phyloP scores from a whole-genome alignment of 1,284 basidiomycete genomes.

The Ustilago hordei region DNA sequence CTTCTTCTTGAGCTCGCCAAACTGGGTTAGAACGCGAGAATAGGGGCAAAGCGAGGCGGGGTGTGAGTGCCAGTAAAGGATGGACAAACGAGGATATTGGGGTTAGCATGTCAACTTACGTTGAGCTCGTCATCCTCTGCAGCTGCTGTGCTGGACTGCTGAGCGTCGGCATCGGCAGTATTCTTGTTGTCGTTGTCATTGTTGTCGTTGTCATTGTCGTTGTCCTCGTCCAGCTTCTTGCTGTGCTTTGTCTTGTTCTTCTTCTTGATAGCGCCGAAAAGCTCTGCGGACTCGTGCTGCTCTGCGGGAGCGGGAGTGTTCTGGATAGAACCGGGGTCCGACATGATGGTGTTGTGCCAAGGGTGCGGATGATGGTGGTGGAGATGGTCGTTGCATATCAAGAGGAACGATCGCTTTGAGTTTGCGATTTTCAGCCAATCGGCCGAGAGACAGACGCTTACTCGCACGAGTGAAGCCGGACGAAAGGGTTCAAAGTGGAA shows the following conservation, averaged over 20 bases:
- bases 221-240: conserved; percentile 83
- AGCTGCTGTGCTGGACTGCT: conserved; percentile 40
- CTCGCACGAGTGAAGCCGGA: no score
- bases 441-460: no score
- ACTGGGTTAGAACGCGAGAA: conserved; percentile 56
- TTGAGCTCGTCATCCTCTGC: conserved; percentile 67
- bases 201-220: conserved; percentile 71
- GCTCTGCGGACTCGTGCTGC: conserved; percentile 79
- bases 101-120: conserved; percentile 48
- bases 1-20: conserved; percentile 74
- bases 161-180: conserved; percentile 44
- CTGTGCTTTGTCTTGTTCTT: conserved; percentile 91
- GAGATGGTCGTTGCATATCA: background rate
- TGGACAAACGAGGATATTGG: background rate
- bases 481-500: no score
- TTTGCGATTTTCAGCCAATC: background rate
- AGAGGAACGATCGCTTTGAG: background rate
- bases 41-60: background rate
- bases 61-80: conserved; percentile 12
- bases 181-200: conserved; percentile 55
- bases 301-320: conserved; percentile 25
- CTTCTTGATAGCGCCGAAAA: conserved; percentile 90
- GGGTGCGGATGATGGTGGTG: background rate
- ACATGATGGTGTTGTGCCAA: conserved; percentile 18
- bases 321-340: conserved; percentile 30